Conservation (phyloP, 192 early-diverging fungal species). For the Thamnidium elegans region DNA sequence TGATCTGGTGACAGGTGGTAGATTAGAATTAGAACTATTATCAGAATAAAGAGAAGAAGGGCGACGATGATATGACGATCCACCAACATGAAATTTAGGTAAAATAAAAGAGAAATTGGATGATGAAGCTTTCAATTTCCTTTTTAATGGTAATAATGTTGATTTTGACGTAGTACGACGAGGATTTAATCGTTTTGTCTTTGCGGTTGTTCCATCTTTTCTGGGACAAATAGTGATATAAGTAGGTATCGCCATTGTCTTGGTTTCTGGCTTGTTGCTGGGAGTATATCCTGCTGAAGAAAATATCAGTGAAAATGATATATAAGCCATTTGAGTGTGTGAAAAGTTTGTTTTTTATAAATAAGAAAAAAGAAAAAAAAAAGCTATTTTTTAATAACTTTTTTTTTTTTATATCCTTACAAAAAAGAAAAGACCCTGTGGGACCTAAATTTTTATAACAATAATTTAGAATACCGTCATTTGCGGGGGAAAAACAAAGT, state of each 20-base stretch:
- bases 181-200: slow-evolving; percentile 4
- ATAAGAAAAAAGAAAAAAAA: slow-evolving; percentile 2
- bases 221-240: slow-evolving; percentile 4
- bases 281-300: slow-evolving; percentile 2
- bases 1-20: slow-evolving; percentile 2
- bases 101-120: slow-evolving; percentile 10
- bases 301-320: slow-evolving; percentile 6
- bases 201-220: slow-evolving; percentile 15
- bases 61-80: background rate
- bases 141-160: slow-evolving; percentile 6
- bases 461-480: no score
- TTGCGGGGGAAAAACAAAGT: no score
- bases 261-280: background rate
- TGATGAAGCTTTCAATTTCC: slow-evolving; percentile 6
- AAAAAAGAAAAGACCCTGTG: no score
- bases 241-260: background rate
- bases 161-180: background rate
- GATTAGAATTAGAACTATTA: background rate
- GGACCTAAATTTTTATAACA: no score
- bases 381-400: background rate
- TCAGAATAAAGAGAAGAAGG: slow-evolving; percentile 9
- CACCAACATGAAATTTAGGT: slow-evolving; percentile 10
- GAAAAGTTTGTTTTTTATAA: background rate
- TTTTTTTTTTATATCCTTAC: no score
- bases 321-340: background rate